phyloP scores from a whole-genome alignment of 169 alveolate species.

The Besnoitia besnoiti region DNA sequence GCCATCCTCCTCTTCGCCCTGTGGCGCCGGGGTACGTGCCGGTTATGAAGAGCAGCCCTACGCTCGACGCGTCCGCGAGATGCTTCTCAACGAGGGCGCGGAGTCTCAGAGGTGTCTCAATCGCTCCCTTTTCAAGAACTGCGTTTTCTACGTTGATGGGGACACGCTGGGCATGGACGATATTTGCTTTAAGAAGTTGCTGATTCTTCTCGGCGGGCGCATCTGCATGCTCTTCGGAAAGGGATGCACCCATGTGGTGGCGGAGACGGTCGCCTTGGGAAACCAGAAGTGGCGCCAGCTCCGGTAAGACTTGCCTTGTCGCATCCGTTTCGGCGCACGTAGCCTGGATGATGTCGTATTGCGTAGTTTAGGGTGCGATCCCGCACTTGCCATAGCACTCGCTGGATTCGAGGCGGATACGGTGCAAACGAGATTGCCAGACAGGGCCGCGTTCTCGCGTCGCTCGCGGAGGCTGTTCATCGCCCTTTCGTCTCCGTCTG shows the following conservation, averaged over 20 bases:
- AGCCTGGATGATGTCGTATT: too few relatives aligned
- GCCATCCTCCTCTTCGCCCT: not conserved
- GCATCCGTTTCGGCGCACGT: not conserved
- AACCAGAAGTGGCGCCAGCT: slow-evolving; percentile 65
- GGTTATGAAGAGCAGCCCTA: not conserved
- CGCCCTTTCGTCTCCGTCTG: not conserved
- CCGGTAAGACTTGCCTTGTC: not conserved
- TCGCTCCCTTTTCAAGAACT: not conserved
- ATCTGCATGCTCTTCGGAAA: slow-evolving; percentile 15
- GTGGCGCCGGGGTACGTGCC: not conserved
- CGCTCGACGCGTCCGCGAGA: not conserved
- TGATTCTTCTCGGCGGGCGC: slow-evolving; percentile 41
- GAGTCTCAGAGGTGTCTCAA: not conserved
- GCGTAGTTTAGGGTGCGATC: too few relatives aligned
- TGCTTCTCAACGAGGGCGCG: not conserved
- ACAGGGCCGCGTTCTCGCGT: too few relatives aligned
- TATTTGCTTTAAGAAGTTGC: slow-evolving; percentile 27
- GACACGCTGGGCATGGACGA: slow-evolving; percentile 39
- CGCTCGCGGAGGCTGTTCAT: too few relatives aligned
- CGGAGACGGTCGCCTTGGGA: slow-evolving; percentile 63
- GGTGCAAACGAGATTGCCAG: too few relatives aligned
- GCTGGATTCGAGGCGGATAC: not conserved
- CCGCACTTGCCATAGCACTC: too few relatives aligned
- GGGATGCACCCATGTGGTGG: slow-evolving; percentile 60
- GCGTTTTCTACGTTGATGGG: slow-evolving; percentile 9